These are phyloP conservation scores for Alectoria sarmentosa DNA, from an alignment of 495 filamentous ascomycete genomes.

Conservation along the genomic window DNA sequence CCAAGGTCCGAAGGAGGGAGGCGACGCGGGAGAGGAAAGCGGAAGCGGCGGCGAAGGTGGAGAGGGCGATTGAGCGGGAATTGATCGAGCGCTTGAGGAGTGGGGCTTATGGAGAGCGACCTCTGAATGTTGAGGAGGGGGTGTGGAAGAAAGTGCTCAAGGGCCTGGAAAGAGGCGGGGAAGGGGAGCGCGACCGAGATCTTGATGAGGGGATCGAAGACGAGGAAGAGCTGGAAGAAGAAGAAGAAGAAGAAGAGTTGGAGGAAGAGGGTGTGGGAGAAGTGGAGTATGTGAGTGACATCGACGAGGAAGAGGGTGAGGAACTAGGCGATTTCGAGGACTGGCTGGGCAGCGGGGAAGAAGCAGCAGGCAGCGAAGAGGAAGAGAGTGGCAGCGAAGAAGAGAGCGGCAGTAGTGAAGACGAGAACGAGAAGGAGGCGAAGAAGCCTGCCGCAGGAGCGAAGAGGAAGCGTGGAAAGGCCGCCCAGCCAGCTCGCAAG, in stretches of 20 bases:
- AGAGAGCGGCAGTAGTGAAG: slow-evolving; percentile 34
- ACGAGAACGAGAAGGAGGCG: slow-evolving; percentile 35
- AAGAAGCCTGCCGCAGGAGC: slow-evolving; percentile 50
- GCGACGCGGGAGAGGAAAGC: slow-evolving; percentile 91
- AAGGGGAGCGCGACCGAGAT: slow-evolving; percentile 80
- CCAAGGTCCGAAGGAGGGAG: slow-evolving; percentile 65
- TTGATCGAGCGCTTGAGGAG: slow-evolving; percentile 84
- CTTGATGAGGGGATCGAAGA: slow-evolving; percentile 78
- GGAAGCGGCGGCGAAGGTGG: slow-evolving; percentile 86
- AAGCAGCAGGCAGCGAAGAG: slow-evolving; percentile 41
- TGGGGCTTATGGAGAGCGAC: slow-evolving; percentile 91
- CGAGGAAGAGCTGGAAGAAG: slow-evolving; percentile 64
- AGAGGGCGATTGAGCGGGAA: slow-evolving; percentile 92
- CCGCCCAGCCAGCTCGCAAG: slow-evolving; percentile 51
- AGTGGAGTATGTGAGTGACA: slow-evolving; percentile 79
- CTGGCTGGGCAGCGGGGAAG: slow-evolving; percentile 61
- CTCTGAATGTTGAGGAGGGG: slow-evolving; percentile 84
- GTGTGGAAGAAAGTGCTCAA: slow-evolving; percentile 98
- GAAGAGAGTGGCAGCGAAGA: slow-evolving; percentile 40
- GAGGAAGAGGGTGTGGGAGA: slow-evolving; percentile 64
- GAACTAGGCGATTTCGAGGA: slow-evolving; percentile 68
- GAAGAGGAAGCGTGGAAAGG: slow-evolving; percentile 60
- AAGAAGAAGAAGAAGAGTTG: slow-evolving; percentile 33
- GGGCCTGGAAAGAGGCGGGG: slow-evolving; percentile 78
- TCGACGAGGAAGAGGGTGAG: slow-evolving; percentile 57